Base-by-base conservation (phyloP, 83 land plant species). In the Picea mariana region DNA sequence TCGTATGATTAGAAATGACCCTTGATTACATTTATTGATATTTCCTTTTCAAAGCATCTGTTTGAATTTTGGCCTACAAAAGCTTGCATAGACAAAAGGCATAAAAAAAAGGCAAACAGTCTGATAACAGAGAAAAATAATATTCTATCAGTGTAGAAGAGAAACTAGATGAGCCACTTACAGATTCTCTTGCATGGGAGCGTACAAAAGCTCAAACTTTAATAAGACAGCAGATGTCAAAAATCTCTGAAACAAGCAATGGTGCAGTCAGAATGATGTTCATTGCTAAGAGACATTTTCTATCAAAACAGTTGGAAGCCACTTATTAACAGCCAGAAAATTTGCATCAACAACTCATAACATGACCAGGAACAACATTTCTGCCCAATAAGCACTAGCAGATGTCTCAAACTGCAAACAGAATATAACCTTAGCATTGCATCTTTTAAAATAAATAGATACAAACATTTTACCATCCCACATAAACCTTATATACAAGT, bases 181-280 rank as follows among this genome's bases (percentile, higher is more conserved):
- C 96, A 89, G 79, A 64, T 75, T 84, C 52, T 87, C 93, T 42
- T 81, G 31, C 0, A 85, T 59, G 40, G 95, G 89, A 75, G 93
- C 88, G 87, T 91, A 88, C 85, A 93, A 76, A 61, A 95, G 96
- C 79, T 95, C 95, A 86, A 95, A 95, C 73, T 88, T 91, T 84
- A 95, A 62, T 49, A 92, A 83, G 31, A 90, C 89, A 65, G 92
- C 90, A 8, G 23, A 21, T 66, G 68, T 66, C 26, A 66, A 66
- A 66, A 66, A 24, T 66, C 9, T n/a, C 68, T 66, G 68, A 66
- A 24, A 66, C 9, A 66, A 66, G 42, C 1, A 73, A 47, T 47
- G 8, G 52, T 21, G 49, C 26, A 73, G 58, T 49, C 68, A 66
- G 27, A n/a, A 66, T 24, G 12, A 66, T 42, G 21, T 73, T 73